A percentile compares a stretch with the other conserved stretches of the same genome.
These are phyloP conservation scores for Phoenix roebelenii DNA, from an alignment of 176 grass and related monocot species.

Conservation along the genomic window DNA sequence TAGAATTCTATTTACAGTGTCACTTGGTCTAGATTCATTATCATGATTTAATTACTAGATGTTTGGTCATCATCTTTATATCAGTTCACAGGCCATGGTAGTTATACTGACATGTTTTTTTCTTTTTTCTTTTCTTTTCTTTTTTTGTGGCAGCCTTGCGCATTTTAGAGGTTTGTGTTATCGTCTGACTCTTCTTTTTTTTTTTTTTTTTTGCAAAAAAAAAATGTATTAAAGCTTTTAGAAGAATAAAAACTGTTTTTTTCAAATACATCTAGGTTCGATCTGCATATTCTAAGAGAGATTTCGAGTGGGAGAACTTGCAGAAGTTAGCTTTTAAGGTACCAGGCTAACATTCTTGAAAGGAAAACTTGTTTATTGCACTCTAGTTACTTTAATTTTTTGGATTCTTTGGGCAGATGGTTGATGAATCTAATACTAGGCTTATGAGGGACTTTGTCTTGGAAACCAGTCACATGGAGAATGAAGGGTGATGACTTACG, in stretches of 20 bases:
- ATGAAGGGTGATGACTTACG: constrained; percentile 19
- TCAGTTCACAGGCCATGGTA: neutral
- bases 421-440: constrained; percentile 76
- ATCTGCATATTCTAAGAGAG: constrained; percentile 65
- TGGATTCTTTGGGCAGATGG: constrained; percentile 40
- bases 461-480: constrained; percentile 77
- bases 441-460: constrained; percentile 83
- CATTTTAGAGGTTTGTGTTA: constrained; percentile 60
- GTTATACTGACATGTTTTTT: constrained; percentile 22
- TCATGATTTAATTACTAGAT: neutral
- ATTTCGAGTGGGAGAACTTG: constrained; percentile 97
- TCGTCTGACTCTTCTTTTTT: constrained; percentile 1
- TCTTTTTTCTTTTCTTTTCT: neutral
- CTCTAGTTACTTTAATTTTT: neutral
- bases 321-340: constrained; percentile 79
- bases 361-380: neutral
- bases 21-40: neutral
- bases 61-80: neutral
- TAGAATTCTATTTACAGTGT: too few species aligned
- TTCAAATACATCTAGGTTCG: constrained; percentile 41
- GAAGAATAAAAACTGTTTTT: neutral
- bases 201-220: neutral
- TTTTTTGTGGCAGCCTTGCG: constrained; percentile 63
- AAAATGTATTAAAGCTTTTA: too few species aligned
- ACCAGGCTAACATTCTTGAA: neutral